Evolutionary conservation across 495 filamentous ascomycete genomes (phyloP), one percentile per base, ranked within the genome.

Genomic region (Aspergillus sclerotioniger): DNA sequence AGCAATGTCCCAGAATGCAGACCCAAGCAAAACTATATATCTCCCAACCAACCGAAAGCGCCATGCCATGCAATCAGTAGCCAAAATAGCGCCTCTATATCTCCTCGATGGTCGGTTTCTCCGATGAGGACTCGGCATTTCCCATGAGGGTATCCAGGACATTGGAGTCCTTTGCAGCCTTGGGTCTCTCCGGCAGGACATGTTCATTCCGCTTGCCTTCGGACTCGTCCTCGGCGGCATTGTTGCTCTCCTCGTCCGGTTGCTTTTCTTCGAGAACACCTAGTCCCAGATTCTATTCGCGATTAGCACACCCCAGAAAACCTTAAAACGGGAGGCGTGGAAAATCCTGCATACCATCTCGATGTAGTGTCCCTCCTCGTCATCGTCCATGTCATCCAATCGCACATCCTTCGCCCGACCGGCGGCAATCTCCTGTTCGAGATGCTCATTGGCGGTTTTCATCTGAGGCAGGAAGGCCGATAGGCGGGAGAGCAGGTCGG

Each of bases 251-350:
- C 41, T 63, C 67, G 19, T 55, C 64, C 12, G 60, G 62, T 21
- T 61, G 68, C 49, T 75, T 77, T 57, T 82, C 75, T 63, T 82
- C 76, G 19, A 83, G 60, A 6, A 83, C 80, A 3, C 80, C 80
- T 9, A 83, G 61, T 0, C 80, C 80, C 19, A 83, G 67, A 56
- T 83, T 77, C 76, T 79, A 53, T 71, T 51, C 15, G 51, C 7
- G 8, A 25, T 28, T 31, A 49, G 48, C 60, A 48, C 49, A 32
- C 25, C 21, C 21, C 20, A 49, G n/a, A n/a, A n/a, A 13, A 33
- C 7, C 20, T 41, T 28, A 7, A 6, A 56, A 10, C 17, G 13
- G n/a, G 9, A 37, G 15, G 15, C 21, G 4, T 19, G 45, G 16
- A 16, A 58, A 41, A 19, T 8, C 8, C 21, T 25, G 57, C 71